Evolutionary conservation across 2,329 filamentous ascomycete genomes (phyloP), one percentile per base, ranked within the genome.

Genomic region (Chaetomium sp.): DNA sequence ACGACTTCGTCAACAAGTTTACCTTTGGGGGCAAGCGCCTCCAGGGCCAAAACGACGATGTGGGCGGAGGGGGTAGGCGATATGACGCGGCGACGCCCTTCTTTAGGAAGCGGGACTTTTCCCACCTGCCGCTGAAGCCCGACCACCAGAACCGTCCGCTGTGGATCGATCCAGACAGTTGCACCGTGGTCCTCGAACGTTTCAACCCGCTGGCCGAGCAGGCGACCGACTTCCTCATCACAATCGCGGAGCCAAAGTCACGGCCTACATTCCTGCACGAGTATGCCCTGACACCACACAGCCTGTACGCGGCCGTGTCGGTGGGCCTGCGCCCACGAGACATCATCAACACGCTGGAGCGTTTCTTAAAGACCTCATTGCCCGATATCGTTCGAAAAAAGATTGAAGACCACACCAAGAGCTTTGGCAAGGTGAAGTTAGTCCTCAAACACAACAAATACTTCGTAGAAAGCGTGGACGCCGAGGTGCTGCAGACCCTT

Each of bases 371-470:
- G 80, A 96, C 91, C 2, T 88, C 90, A 8, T 81, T 98, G 13
- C 93, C 94, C 0, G 85, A 90, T n/a, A 86, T 88, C 56, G 91
- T 98, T 67, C 85, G 88, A 67, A 81, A 86, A 9, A 97, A 94
- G 75, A 94, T 94, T 69, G 79, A 78, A 29, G 87, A 87, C 66
- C 95, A 92, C 68, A 96, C 93, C 6, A 88, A 91, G 69, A 95
- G 91, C 60, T 98, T 95, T 75, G 95, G 95, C 69, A 98, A 97
- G 78, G 93, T 97, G 62, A 95, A 97, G 76, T 86, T 98, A 60
- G 95, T 98, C 53, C 78, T 98, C 68, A 96, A 97, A 76, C 91
- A 97, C 72, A 98, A 94, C 68, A 91, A 92, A 70, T 97, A 96
- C 77, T 97, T 90, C 71, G 88, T 98, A 67, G 95, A 99, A 78